Percentiles rank a stretch among this genome's conserved stretches.
These are phyloP conservation scores for Cyclotella kingstonii DNA, from an alignment of 108 stramenopile genomes.

Conservation along the genomic window DNA sequence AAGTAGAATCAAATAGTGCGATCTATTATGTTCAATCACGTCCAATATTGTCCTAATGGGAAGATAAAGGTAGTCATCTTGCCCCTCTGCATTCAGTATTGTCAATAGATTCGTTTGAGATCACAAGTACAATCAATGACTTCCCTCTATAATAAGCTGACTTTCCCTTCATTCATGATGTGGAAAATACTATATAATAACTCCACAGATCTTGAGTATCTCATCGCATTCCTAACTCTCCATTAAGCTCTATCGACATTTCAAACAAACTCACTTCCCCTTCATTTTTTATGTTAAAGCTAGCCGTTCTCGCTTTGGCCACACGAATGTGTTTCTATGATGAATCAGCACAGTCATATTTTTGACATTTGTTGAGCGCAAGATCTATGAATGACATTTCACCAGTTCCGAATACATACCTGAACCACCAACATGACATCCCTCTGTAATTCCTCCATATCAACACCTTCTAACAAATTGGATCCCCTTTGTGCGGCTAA, in stretches of 20 bases:
- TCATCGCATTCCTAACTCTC: background rate
- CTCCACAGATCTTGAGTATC: background rate
- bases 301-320: constrained; percentile 35
- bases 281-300: constrained; percentile 41
- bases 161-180: no score
- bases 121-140: no score
- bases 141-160: no score
- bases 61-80: no score
- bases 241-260: constrained; percentile 53
- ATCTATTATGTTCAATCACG: no score
- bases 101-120: no score
- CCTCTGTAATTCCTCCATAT: constrained; percentile 51
- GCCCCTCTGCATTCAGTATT: no score
- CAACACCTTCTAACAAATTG: constrained; percentile 42
- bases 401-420: constrained; percentile 4
- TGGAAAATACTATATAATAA: no score
- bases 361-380: background rate
- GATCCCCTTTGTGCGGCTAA: constrained; percentile 47
- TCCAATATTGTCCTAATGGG: no score
- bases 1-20: no score
- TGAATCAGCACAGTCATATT: background rate
- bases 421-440: constrained; percentile 49
- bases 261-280: constrained; percentile 47
- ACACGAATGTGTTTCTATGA: constrained; percentile 42
- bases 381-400: background rate